phyloP scores from a whole-genome alignment of 2,329 filamentous ascomycete genomes.

The Trichocomaceae sp. region DNA sequence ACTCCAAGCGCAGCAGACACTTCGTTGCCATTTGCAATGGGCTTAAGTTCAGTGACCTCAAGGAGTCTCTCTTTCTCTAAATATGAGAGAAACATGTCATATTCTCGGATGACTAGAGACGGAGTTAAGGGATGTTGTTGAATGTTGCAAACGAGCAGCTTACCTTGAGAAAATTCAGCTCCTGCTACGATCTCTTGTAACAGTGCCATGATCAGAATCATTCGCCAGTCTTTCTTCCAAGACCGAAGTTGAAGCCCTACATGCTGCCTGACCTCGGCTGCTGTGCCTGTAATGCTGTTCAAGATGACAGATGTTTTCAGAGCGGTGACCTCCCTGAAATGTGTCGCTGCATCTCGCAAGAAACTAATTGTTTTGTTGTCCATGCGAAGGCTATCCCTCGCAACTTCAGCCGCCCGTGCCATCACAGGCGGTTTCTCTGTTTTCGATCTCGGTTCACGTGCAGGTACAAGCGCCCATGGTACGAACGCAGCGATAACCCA shows the following conservation, averaged over 20 bases:
- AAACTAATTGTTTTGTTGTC: constrained; percentile 69
- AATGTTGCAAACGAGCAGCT: constrained; percentile 14
- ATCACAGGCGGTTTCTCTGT: constrained; percentile 47
- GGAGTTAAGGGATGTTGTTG: constrained; percentile 14
- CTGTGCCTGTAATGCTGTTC: constrained; percentile 21
- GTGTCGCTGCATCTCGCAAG: constrained; percentile 57
- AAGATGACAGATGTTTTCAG: constrained; percentile 45
- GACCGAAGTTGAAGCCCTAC: constrained; percentile 30
- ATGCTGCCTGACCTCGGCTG: constrained; percentile 31
- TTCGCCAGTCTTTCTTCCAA: constrained; percentile 35
- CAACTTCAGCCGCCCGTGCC: constrained; percentile 57
- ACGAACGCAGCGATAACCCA: constrained; percentile 71
- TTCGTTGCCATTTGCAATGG: constrained; percentile 66
- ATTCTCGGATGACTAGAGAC: constrained; percentile 42
- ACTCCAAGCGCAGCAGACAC: constrained; percentile 61
- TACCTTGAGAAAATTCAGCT: constrained; percentile 26
- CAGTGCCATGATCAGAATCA: constrained; percentile 34
- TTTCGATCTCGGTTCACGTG: constrained; percentile 30
- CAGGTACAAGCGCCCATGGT: constrained; percentile 59
- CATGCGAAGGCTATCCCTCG: constrained; percentile 70
- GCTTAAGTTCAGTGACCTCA: constrained; percentile 51
- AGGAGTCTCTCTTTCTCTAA: constrained; percentile 46
- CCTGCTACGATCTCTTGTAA: constrained; percentile 35
- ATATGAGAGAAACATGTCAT: constrained; percentile 49
- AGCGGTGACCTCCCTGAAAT: constrained; percentile 56